Base-by-base conservation (phyloP, 305 asterid species). In the Nicotiana rustica region DNA sequence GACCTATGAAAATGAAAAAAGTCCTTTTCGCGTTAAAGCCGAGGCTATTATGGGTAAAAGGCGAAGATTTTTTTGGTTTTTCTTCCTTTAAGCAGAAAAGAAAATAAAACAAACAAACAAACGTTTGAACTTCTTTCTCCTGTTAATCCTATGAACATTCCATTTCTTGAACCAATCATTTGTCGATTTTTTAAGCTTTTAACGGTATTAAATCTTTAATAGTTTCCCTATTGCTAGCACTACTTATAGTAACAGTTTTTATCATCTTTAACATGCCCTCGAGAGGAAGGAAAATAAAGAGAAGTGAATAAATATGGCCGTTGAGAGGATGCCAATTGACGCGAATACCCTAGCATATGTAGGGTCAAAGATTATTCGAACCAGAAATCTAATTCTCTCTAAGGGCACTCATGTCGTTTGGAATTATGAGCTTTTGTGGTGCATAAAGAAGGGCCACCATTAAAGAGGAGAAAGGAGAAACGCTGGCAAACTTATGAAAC, bases 1-100 rank as follows among this genome's bases (percentile, higher is more conserved):
- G 81, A 75, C 83, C 57, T 86, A 76, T 84, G 65, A 65, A 84
- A 77, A 68, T 75, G 70, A 81, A 52, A 36, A 18, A 64, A 19
- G 14, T 10, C 18, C n/a, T 73, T 73, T 25, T 57, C 6, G 64
- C 64, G 25, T 57, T 17, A n/a, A 49, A 13, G 12, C 17, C 57
- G 5, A 49, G 17, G 57, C 57, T 49, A 2, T 41, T 41, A 49
- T 13, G 57, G 57, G 41, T 29, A 14, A 25, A 25, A 14, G 9
- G 44, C 59, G 4, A 47, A 47, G 62, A 36, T 19, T 49, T 25
- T 69, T 21, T 62, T 13, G 78, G 21, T 13, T 41, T 68, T 17
- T 41, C 0, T 41, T 52, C 3, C 10, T 47, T 47, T 47, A 55
- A 14, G 15, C n/a, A 13, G 6, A 14, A 14, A 55, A 55, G 15